Conservation (phyloP, 805 yeast species). For the Candida sakaeoensis region DNA sequence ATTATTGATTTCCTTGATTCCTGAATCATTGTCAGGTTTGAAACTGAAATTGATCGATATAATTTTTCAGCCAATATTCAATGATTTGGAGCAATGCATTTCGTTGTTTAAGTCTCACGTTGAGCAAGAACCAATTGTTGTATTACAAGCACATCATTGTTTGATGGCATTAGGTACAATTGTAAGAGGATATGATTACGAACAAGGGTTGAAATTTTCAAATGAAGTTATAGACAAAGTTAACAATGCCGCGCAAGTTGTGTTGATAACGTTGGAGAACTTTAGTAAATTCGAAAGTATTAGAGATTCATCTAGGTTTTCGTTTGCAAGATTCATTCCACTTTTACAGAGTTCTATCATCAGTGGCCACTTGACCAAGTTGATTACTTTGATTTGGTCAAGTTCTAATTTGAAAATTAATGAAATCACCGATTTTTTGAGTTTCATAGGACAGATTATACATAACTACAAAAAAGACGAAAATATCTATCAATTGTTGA, state of each 20-base stretch:
- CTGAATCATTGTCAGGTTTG: slow-evolving; percentile 18
- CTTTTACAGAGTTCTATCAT: slow-evolving; percentile 48
- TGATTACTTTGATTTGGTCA: slow-evolving; percentile 59
- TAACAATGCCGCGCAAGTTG: slow-evolving; percentile 73
- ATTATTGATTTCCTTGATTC: slow-evolving; percentile 52
- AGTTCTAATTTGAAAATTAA: slow-evolving; percentile 51
- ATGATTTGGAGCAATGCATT: slow-evolving; percentile 65
- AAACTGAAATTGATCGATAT: slow-evolving; percentile 53
- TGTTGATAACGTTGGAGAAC: slow-evolving; percentile 75
- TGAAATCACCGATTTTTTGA: slow-evolving; percentile 76
- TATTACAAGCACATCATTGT: slow-evolving; percentile 80
- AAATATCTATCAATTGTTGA: slow-evolving; percentile 67
- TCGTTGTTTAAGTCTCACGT: not conserved
- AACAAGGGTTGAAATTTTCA: slow-evolving; percentile 31
- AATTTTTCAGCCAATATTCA: slow-evolving; percentile 71
- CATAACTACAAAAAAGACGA: slow-evolving; percentile 70
- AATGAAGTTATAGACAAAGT: slow-evolving; percentile 42
- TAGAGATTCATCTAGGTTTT: slow-evolving; percentile 82
- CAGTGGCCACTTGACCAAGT: slow-evolving; percentile 55
- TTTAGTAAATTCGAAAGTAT: slow-evolving; percentile 63
- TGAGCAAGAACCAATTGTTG: slow-evolving; percentile 30
- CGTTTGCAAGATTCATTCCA: slow-evolving; percentile 84
- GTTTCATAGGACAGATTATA: slow-evolving; percentile 83
- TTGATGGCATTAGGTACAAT: slow-evolving; percentile 87
- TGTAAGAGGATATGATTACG: slow-evolving; percentile 76